Base-by-base conservation (phyloP, 2,329 filamentous ascomycete species). In the Aspergillus melleus region DNA sequence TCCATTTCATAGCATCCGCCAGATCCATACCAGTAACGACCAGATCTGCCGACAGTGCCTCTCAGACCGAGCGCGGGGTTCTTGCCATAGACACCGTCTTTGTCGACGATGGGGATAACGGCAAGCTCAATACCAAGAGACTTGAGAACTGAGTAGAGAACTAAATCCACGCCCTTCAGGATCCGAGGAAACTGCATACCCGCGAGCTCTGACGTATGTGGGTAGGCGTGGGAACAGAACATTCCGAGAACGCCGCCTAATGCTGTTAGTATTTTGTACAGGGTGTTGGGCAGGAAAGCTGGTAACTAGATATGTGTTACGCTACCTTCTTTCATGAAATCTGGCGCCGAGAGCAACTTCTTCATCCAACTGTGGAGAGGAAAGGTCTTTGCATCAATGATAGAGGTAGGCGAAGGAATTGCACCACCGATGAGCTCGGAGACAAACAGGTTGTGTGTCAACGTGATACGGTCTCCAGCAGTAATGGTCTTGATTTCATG, bases 401-500 rank as follows among this genome's bases (percentile, higher is more conserved):
- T 55, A 6, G 55, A 58, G 50, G 46, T 61, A 12, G 57, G 56
- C 16, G 36, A 39, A 1, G 24, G 12, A 50, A 67, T 54, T 36
- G 12, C 44, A 11, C 53, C 64, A 9, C 73, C 75, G n/a, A 72
- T 66, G 4, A 76, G 72, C 22, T 72, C 68, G 2, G 73, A 71
- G 11, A 77, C 70, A 61, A 79, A 86, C 1, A 88, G 72, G 59
- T 87, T 87, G 72, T 88, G 88, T 0, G 84, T 88, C 22, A 88
- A 68, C 0, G 83, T 87, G 16, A 88, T 61, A 0, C 83, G 80
- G 58, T 87, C 77, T 0, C 85, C 84, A 1, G 71, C 63, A 0
- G 72, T 81, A 6, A 88, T 79, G 14, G 80, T 76, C 0, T 79
- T 64, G 1, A 77, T 74, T 36, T 77, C 72, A 57, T 76, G 72